Evolutionary conservation across 192 early-diverging fungal species (phyloP), one percentile per base, ranked within the genome.

Genomic region (Gaertneriomyces sp.): DNA sequence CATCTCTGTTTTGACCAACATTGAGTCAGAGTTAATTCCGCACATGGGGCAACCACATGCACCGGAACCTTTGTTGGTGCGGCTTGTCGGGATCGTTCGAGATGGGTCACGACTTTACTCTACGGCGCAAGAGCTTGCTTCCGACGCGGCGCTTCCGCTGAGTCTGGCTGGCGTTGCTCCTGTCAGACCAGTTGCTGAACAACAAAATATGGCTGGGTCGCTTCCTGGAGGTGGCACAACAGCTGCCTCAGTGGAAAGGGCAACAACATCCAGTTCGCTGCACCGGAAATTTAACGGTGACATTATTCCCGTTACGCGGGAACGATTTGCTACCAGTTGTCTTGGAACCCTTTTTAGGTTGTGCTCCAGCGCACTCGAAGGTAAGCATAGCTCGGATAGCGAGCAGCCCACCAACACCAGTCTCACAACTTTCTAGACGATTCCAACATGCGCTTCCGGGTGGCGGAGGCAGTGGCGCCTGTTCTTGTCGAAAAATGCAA

Each of bases 21-120:
- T 93, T 40, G 81, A 91, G 60, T 76, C 62, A 9, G 85, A 91
- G 53, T 79, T 91, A 12, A 71, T 90, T 14, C 66, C 82, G n/a
- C 77, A 88, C 65, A 75, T 93, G 58, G 89, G 90, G 5, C 76
- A 81, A 60, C 66, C 75, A 11, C 81, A 87, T 19, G 87, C 90
- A 3, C 76, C 87, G 10, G 76, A 80, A 20, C 79, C 77, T 12
- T 61, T 88, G 0, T 61, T 91, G 42, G 52, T 61, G 3, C 75
- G 85, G 6, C 52, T 88, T 17, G 69, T 88, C 0, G 68, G 82
- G 54, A 79, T 88, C 20, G 79, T 91, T 3, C 70, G 79, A 20
- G 73, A 77, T 41, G 89, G 79, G 41, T 82, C 71, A 46, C 67
- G 67, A 59, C 60, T 70, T 12, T 85, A 84, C 33, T 73, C 59